Conservation (phyloP, 495 filamentous ascomycete genomes). For the Lichina pygmaea region DNA sequence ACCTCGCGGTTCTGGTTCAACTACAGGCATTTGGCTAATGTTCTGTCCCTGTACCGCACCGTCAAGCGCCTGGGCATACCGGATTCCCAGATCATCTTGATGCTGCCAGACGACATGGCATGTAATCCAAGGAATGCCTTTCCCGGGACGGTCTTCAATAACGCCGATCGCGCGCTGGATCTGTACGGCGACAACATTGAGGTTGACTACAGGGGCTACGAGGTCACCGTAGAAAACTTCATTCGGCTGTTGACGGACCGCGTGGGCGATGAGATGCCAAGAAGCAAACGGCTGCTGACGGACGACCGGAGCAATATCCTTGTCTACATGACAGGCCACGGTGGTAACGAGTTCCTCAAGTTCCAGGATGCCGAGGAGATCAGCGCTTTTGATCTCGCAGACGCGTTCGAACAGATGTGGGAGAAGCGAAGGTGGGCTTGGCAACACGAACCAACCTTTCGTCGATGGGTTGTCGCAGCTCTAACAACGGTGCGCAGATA, state of each 20-base stretch:
- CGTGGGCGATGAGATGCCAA: conserved; percentile 72
- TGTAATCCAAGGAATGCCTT: conserved; percentile 98
- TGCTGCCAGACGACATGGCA: conserved; percentile 98
- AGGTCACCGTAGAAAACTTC: conserved; percentile 97
- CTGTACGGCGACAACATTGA: conserved; percentile 98
- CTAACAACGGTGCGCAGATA: conserved; percentile 20
- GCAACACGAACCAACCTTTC: no score
- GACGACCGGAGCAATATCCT: conserved; percentile 89
- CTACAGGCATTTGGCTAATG: conserved; percentile 94
- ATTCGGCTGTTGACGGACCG: conserved; percentile 86
- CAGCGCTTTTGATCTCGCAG: conserved; percentile 78
- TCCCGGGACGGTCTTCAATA: conserved; percentile 93
- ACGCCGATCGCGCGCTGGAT: conserved; percentile 82
- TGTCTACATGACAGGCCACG: conserved; percentile 97
- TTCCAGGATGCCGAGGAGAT: conserved; percentile 98
- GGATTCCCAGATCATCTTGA: conserved; percentile 95
- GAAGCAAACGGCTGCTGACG: conserved; percentile 74
- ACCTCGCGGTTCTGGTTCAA: conserved; percentile 99
- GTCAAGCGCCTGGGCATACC: conserved; percentile 95
- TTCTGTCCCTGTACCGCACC: conserved; percentile 89
- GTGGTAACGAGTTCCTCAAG: conserved; percentile 95
- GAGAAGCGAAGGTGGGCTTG: conserved; percentile 61
- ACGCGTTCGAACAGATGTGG: conserved; percentile 99
- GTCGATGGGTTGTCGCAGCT: not conserved
- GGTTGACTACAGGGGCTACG: conserved; percentile 93